Percentiles rank a stretch among this genome's conserved stretches.
Evolutionary conservation across 768 basidiomycete species (phyloP).

Genomic region (Fomitopsis serialis): DNA sequence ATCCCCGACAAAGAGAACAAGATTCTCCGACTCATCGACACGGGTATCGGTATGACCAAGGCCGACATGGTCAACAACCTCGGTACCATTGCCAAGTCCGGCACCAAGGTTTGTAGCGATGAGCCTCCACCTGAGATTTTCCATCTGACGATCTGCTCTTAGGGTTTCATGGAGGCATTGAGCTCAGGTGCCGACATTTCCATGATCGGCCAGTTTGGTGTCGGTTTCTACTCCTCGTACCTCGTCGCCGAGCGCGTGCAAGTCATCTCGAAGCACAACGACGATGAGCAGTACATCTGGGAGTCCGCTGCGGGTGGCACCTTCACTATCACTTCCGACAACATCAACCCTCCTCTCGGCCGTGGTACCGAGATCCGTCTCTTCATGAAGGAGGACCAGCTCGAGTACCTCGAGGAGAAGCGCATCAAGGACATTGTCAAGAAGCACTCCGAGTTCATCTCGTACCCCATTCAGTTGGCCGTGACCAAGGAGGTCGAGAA

Average conservation of each 20-base stretch:
- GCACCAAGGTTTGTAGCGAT: constrained; percentile 62
- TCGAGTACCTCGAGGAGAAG: constrained; percentile 99
- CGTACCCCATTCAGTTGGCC: constrained; percentile 97
- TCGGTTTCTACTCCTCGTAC: constrained; percentile 99
- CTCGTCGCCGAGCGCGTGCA: constrained; percentile 98
- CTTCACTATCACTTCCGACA: constrained; percentile 96
- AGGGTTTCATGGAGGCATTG: constrained; percentile 99
- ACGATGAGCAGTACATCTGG: constrained; percentile 99
- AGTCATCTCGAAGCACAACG: constrained; percentile 99
- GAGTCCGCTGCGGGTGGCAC: constrained; percentile 99
- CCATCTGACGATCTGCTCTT: constrained; percentile 1
- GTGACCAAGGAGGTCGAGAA: constrained; percentile 99
- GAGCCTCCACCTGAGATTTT: not conserved
- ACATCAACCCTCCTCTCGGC: constrained; percentile 81
- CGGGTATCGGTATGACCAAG: constrained; percentile 99
- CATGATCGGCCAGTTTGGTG: constrained; percentile 99
- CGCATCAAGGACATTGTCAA: constrained; percentile 99
- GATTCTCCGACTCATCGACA: constrained; percentile 84
- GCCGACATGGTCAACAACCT: constrained; percentile 99
- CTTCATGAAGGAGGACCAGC: constrained; percentile 96
- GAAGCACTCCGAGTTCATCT: constrained; percentile 99
- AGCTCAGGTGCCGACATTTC: constrained; percentile 84
- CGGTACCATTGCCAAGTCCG: constrained; percentile 92
- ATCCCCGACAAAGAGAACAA: constrained; percentile 96
- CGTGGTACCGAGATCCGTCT: constrained; percentile 93